These are phyloP conservation scores for Acanthamoeba healyi DNA, from an alignment of 208 protist species.

Conservation along the genomic window DNA sequence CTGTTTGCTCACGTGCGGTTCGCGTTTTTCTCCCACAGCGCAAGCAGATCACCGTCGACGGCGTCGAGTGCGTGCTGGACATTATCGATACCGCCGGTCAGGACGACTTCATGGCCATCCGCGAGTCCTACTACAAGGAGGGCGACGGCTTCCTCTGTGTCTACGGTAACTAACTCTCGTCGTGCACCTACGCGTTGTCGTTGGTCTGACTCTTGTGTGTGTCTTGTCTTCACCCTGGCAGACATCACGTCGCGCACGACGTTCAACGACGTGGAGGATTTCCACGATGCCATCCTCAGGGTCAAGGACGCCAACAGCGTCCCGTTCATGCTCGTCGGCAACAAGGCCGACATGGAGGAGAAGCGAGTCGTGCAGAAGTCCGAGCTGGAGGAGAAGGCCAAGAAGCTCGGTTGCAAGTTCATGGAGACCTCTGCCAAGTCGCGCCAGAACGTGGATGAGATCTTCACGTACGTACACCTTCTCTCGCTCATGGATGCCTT, in stretches of 20 bases:
- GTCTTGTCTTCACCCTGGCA: background rate
- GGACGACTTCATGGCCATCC: constrained; percentile 83
- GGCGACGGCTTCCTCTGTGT: constrained; percentile 67
- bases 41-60: constrained; percentile 73
- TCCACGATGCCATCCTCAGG: constrained; percentile 52
- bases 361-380: constrained; percentile 84
- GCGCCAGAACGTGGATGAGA: constrained; percentile 89
- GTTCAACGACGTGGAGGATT: constrained; percentile 62
- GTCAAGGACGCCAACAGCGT: constrained; percentile 68
- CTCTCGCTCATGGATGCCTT: background rate
- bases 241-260: constrained; percentile 47
- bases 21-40: background rate
- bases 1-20: background rate
- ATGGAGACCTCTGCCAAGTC: constrained; percentile 86
- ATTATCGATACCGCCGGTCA: constrained; percentile 85
- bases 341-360: constrained; percentile 89
- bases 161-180: background rate
- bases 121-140: constrained; percentile 77
- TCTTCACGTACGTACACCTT: constrained; percentile 87
- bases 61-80: constrained; percentile 71
- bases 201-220: background rate
- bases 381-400: constrained; percentile 87
- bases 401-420: constrained; percentile 76
- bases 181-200: background rate
- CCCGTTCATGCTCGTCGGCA: constrained; percentile 80